A percentile compares a stretch with the other conserved stretches of the same genome.
phyloP scores from a whole-genome alignment of 805 yeast genomes.

The Lachancea thermotolerans region DNA sequence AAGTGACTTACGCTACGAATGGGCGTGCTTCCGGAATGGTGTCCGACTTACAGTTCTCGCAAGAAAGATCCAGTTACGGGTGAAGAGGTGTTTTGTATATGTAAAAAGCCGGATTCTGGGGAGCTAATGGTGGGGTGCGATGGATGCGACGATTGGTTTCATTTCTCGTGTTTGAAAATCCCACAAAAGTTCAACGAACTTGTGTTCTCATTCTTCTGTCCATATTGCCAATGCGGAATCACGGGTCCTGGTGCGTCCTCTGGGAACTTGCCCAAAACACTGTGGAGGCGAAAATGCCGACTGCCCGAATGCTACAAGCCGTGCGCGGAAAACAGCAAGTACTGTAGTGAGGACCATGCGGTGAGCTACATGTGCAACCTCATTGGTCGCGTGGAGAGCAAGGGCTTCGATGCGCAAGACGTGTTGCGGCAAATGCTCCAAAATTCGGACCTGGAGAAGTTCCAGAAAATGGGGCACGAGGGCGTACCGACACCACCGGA shows the following conservation, averaged over 20 bases:
- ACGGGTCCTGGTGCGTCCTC: slow-evolving; percentile 29
- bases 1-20: neutral
- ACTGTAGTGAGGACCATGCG: slow-evolving; percentile 74
- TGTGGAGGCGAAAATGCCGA: slow-evolving; percentile 77
- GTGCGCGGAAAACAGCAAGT: slow-evolving; percentile 45
- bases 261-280: slow-evolving; percentile 38
- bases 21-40: slow-evolving; percentile 27
- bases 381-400: slow-evolving; percentile 6
- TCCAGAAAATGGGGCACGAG: slow-evolving; percentile 18
- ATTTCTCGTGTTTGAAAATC: slow-evolving; percentile 68
- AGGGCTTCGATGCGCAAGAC: slow-evolving; percentile 3
- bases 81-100: slow-evolving; percentile 68
- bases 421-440: slow-evolving; percentile 15
- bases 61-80: slow-evolving; percentile 28
- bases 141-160: slow-evolving; percentile 94
- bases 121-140: slow-evolving; percentile 91
- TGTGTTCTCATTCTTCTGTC: slow-evolving; percentile 63
- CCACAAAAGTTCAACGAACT: slow-evolving; percentile 44
- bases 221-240: slow-evolving; percentile 50
- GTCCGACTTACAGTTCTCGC: slow-evolving; percentile 23
- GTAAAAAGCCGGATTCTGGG: slow-evolving; percentile 73
- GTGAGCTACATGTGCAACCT: slow-evolving; percentile 14
- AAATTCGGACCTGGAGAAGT: slow-evolving; percentile 7
- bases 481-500: slow-evolving; percentile 14
- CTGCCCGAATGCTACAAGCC: slow-evolving; percentile 42